Base-by-base conservation (phyloP, 2,329 filamentous ascomycete genomes). In the Neonectria sp. region DNA sequence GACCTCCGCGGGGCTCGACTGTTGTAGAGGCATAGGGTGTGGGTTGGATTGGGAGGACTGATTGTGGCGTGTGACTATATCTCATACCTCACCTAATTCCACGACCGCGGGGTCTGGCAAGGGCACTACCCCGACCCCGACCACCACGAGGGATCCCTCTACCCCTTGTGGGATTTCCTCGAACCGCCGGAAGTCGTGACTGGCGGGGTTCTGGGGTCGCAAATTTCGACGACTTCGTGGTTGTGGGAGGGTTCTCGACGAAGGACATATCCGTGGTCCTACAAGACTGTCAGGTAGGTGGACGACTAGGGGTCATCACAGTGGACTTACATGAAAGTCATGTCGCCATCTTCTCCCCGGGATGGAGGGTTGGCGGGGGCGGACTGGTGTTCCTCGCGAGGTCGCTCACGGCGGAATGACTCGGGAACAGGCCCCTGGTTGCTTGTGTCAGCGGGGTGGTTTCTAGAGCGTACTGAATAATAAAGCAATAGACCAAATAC, bases 181-280 rank as follows among this genome's bases (percentile, higher is more conserved):
- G 83, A 27, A 84, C 81, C 21, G 81, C 80, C 6, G 86, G 84
- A 8, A 87, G 77, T 48, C 85, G 85, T 9, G 87, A 87, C 65
- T 84, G 82, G 53, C 81, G 84, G 33, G 73, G 52, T 62, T 77
- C 83, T 7, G 86, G 79, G 7, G 81, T 83, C 31, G 81, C 78
- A 69, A 84, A 85, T 68, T 83, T 87, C 29, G 86, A 80, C 21
- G 85, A 79, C 73, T 85, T 89, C 27, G 85, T 85, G 15, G 87
- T 82, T n/a, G 83, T 82, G 2, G 87, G 81, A 8, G 95, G 95
- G 75, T 97, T 93, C 37, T 97, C 94, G 63, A 97, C 90, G 77
- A 97, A 98, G 2, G 93, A 94, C 6, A 92, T 97, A 77, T 97
- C 95, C 12, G 94, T 97, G 27, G 95, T 97, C 87, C 93, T 95